Conservation (phyloP, 495 filamentous ascomycete species). For the Aspergillus sclerotioniger region DNA sequence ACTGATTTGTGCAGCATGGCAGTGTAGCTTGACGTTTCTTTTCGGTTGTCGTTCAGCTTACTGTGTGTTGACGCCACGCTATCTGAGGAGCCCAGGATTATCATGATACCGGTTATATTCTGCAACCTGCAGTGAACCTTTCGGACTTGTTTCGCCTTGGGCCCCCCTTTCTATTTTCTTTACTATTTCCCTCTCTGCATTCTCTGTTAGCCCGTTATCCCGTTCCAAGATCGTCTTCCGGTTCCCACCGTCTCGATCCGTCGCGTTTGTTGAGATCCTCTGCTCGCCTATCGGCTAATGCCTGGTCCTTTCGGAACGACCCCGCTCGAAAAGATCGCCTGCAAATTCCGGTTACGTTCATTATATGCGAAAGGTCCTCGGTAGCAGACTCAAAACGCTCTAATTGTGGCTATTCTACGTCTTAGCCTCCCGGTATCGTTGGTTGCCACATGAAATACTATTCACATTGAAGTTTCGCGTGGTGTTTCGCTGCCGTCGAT, state of each 20-base stretch:
- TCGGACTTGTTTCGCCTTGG: conserved; percentile 41
- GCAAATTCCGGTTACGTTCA: too few species aligned
- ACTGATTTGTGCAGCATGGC: conserved; percentile 49
- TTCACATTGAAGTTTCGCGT: conserved; percentile 10
- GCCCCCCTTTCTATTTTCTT: conserved; percentile 35
- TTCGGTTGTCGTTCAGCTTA: conserved; percentile 25
- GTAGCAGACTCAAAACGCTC: conserved; percentile 31
- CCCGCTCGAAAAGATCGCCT: too few species aligned
- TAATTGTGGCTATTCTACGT: conserved; percentile 43
- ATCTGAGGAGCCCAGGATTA: conserved; percentile 36
- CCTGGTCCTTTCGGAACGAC: conserved; percentile 8
- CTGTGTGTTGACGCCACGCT: conserved; percentile 31
- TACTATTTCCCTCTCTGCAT: conserved; percentile 29
- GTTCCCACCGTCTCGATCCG: conserved; percentile 37
- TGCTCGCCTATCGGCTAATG: neutral
- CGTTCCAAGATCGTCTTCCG: conserved; percentile 39
- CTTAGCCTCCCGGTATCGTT: conserved; percentile 25
- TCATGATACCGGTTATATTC: conserved; percentile 30
- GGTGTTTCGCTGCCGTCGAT: conserved; percentile 18
- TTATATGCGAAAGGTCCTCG: conserved; percentile 6
- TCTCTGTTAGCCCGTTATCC: conserved; percentile 38
- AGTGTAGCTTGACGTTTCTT: conserved; percentile 28
- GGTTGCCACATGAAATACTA: conserved; percentile 17
- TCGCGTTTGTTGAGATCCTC: conserved; percentile 18
- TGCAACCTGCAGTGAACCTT: conserved; percentile 38